These are phyloP conservation scores for Aegilops tauschii DNA, from an alignment of 176 grass and related monocot species.

Conservation along the genomic window DNA sequence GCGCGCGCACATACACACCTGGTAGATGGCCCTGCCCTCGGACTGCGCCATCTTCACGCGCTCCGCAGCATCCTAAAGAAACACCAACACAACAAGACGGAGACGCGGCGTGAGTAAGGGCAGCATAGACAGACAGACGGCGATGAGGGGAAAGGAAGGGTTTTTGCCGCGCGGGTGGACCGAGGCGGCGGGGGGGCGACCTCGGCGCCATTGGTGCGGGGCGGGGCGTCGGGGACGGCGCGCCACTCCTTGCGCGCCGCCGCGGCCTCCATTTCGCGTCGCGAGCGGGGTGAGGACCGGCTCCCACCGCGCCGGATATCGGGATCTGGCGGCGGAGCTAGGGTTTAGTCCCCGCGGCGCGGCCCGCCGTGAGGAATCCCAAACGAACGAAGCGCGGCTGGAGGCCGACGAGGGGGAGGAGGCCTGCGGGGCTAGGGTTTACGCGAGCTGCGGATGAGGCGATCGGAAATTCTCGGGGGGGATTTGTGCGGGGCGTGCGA, in stretches of 20 bases:
- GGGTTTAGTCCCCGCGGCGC: slow-evolving; percentile 30
- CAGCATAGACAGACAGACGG: not conserved
- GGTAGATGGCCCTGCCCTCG: slow-evolving; percentile 68
- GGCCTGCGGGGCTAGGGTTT: slow-evolving; percentile 14
- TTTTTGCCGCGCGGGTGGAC: not conserved
- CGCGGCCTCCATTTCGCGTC: slow-evolving; percentile 34
- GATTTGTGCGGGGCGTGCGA: slow-evolving; percentile 26
- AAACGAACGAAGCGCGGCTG: not conserved
- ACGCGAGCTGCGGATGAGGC: slow-evolving; percentile 1
- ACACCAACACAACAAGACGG: not conserved
- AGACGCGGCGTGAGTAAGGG: slow-evolving; percentile 1
- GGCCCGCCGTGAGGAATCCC: not conserved
- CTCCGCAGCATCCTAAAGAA: slow-evolving; percentile 43
- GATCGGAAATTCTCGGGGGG: slow-evolving; percentile 29
- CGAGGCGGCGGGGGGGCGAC: slow-evolving; percentile 6
- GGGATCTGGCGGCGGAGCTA: slow-evolving; percentile 61
- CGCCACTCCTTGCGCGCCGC: slow-evolving; percentile 92
- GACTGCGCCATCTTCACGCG: slow-evolving; percentile 55
- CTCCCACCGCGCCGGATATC: slow-evolving; percentile 42
- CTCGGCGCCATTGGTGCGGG: slow-evolving; percentile 70
- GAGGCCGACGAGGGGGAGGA: not conserved
- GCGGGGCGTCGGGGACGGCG: slow-evolving; percentile 69
- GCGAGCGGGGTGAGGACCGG: not conserved
- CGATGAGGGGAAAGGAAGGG: not conserved
- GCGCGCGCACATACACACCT: slow-evolving; percentile 38